Evolutionary conservation across 305 asterid species (phyloP).

Genomic region (Euphrasia arctica): DNA sequence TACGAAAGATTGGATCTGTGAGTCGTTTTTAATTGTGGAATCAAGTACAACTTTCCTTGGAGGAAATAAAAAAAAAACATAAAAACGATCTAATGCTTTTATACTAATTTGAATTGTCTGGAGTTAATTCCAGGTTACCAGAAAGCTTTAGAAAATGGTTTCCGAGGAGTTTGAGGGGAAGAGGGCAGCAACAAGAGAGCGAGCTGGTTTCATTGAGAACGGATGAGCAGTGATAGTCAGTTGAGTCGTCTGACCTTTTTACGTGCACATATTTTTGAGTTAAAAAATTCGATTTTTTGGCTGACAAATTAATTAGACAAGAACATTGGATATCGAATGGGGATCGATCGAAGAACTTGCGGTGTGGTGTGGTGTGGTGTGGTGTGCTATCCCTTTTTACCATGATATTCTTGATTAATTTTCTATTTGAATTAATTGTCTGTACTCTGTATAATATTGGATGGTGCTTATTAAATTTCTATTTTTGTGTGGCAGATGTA

Average conservation of each 20-base stretch:
- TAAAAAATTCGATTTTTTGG: slow-evolving; percentile 28
- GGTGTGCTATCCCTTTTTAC: neutral
- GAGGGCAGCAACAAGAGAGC: slow-evolving; percentile 75
- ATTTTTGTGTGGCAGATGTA: neutral
- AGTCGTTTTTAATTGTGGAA: slow-evolving; percentile 29
- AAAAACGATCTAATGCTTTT: neutral
- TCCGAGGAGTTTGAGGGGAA: slow-evolving; percentile 63
- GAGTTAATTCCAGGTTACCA: slow-evolving; percentile 62
- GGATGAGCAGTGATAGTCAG: slow-evolving; percentile 41
- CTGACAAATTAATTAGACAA: slow-evolving; percentile 25
- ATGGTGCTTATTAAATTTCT: neutral
- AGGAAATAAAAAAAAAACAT: neutral
- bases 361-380: too few relatives aligned
- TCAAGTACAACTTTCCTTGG: neutral
- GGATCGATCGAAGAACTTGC: neutral
- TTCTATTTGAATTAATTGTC: too few relatives aligned
- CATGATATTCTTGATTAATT: slow-evolving; percentile 21
- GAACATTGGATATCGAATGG: neutral
- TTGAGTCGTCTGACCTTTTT: slow-evolving; percentile 7
- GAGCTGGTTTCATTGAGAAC: slow-evolving; percentile 62
- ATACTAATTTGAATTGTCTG: slow-evolving; percentile 1
- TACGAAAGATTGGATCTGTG: slow-evolving; percentile 88
- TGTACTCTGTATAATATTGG: too few relatives aligned
- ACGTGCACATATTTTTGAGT: slow-evolving; percentile 20
- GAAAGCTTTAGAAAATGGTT: slow-evolving; percentile 72